Conservation (phyloP, 1,284 basidiomycete species). For the Heliocybe sulcata region DNA sequence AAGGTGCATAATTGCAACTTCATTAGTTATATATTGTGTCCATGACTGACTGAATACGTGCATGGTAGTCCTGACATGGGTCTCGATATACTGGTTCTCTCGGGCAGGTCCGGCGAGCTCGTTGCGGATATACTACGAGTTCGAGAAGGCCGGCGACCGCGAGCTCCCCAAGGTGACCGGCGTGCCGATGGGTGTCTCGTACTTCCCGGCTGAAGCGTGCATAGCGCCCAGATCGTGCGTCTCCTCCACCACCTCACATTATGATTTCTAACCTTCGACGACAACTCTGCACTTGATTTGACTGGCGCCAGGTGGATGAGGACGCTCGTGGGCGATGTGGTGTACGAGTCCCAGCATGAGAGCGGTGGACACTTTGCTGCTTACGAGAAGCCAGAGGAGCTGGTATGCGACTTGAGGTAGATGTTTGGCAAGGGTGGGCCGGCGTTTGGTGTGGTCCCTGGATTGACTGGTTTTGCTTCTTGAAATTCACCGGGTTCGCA, state of each 20-base stretch:
- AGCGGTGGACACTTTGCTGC: constrained; percentile 2
- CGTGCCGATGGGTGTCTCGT: neutral
- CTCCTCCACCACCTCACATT: neutral
- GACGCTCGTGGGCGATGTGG: neutral
- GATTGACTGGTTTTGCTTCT: neutral
- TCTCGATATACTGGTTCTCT: constrained; percentile 51
- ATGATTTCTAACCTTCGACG: too few species aligned
- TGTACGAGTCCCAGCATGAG: neutral
- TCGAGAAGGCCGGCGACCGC: neutral
- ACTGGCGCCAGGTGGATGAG: neutral
- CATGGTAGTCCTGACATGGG: constrained; percentile 41
- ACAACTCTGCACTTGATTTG: too few species aligned
- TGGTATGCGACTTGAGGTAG: neutral
- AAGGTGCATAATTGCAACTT: constrained; percentile 7
- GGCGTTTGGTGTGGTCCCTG: neutral
- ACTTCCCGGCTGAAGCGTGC: neutral
- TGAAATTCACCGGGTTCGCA: too few species aligned
- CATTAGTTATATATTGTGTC: too few species aligned
- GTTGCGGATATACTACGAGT: constrained; percentile 42
- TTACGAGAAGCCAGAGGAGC: neutral
- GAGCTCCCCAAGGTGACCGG: neutral
- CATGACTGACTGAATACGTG: neutral
- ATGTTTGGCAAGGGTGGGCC: constrained; percentile 1
- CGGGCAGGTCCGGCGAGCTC: constrained; percentile 41
- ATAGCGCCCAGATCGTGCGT: neutral